Evolutionary conservation across 129 eudicot genomes (phyloP).

Genomic region (Tagetes erecta): DNA sequence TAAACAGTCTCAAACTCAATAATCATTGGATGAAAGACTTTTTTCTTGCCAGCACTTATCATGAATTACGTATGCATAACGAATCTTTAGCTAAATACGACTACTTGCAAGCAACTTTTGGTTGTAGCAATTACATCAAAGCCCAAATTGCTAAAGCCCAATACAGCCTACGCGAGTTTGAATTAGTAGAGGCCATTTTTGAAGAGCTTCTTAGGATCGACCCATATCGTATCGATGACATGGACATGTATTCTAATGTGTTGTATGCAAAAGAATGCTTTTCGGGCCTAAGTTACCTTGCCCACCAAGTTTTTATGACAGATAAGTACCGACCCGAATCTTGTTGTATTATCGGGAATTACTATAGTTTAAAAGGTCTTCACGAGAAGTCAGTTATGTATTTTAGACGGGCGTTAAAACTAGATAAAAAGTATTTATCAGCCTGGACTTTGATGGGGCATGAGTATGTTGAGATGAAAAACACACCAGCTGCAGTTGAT

Average conservation of each 20-base stretch:
- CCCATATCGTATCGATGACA: conserved; percentile 89
- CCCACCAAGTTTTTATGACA: conserved; percentile 77
- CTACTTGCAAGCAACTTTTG: conserved; percentile 63
- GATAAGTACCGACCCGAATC: conserved; percentile 97
- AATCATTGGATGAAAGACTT: conserved; percentile 98
- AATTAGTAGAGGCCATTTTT: conserved; percentile 85
- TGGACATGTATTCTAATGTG: conserved; percentile 97
- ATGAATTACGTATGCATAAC: conserved; percentile 78
- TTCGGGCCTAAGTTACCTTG: conserved; percentile 87
- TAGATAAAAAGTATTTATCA: conserved; percentile 80
- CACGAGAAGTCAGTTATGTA: conserved; percentile 90
- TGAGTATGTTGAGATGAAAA: conserved; percentile 92
- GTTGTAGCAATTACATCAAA: conserved; percentile 74
- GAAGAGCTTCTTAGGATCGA: conserved; percentile 88
- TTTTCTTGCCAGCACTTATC: conserved; percentile 78
- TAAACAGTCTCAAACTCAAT: conserved; percentile 72
- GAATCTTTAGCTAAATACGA: conserved; percentile 80
- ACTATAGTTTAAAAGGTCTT: conserved; percentile 90
- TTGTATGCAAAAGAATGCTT: conserved; percentile 84
- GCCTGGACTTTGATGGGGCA: conserved; percentile 99
- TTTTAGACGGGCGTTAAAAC: conserved; percentile 79
- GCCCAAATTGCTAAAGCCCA: conserved; percentile 95
- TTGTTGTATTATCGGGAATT: conserved; percentile 91
- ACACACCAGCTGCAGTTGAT: conserved; percentile 86
- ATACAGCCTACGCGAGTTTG: conserved; percentile 81